Evolutionary conservation across 2,329 filamentous ascomycete species (phyloP), one percentile per base, ranked within the genome.

Genomic region (Aspergillus novoparasiticus): DNA sequence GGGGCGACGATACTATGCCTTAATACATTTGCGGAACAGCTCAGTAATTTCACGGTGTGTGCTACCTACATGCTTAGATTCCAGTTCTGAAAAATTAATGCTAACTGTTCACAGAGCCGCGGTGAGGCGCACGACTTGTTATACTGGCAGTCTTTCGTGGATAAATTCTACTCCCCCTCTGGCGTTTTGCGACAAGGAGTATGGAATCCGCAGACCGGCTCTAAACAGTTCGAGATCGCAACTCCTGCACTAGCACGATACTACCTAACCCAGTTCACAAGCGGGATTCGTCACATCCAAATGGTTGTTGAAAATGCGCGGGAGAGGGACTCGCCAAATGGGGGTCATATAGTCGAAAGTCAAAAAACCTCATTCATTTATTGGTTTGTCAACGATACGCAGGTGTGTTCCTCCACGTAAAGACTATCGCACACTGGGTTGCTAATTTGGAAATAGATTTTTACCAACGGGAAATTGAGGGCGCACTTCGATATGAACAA

Each of bases 221-320:
- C 90, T 60, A 97, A 96, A 80, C 88, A 90, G 71, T 97, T 94
- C 72, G 94, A 97, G 75, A 93, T 98, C 56, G 87, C 90, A 3
- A 92, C 87, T 63, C 87, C 93, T 4, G 91, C 91, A 0, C 83
- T 99, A 53, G 88, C 94, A 39, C 89, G 94, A 72, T 98, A 95
- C 77, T 97, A 97, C 75, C 88, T 91, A 71, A 94, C 92, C 0
- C 90, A 96, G 72, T 97, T 95, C 75, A 89, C 90, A 62, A 94
- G 92, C 64, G 94, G 93, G 8, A 89, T 97, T 60, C 90, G 87
- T 69, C 92, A 89, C 60, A 92, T 98, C 70, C 93, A 97, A 75
- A 86, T 98, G 74, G 87, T 93, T 26, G 85, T 96, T 71, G 93
- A 96, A 70, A 89, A 87, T 43, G 81, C 85, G 19, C 81, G 79